A percentile compares a stretch with the other conserved stretches of the same genome.
Evolutionary conservation across 352 stramenopile genomes (phyloP).

Genomic region (Globisporangium nagaii): DNA sequence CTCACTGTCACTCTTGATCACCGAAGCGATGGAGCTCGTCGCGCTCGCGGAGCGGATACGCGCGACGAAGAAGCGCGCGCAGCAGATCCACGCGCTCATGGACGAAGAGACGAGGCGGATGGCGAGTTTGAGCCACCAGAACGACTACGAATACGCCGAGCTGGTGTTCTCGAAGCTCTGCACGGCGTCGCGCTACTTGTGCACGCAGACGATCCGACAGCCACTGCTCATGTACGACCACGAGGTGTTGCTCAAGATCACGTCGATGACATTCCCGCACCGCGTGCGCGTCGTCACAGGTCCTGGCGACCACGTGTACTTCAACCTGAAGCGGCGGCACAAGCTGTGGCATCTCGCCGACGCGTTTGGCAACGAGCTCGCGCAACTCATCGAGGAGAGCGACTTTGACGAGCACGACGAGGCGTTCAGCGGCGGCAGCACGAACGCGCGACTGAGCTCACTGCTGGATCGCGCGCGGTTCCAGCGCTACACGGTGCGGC

Average conservation of each 20-base stretch:
- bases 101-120: slow-evolving; percentile 14
- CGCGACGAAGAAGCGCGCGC: background rate
- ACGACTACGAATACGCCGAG: slow-evolving; percentile 19
- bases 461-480: background rate
- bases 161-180: slow-evolving; percentile 16
- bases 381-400: slow-evolving; percentile 8
- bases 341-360: slow-evolving; percentile 12
- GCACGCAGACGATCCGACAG: slow-evolving; percentile 17
- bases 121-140: slow-evolving; percentile 3
- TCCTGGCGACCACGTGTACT: slow-evolving; percentile 16
- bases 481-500: slow-evolving; percentile 13
- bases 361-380: slow-evolving; percentile 19
- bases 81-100: slow-evolving; percentile 14
- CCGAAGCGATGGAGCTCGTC: slow-evolving; percentile 1
- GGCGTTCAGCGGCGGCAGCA: background rate
- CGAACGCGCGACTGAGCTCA: background rate
- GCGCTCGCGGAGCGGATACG: slow-evolving; percentile 11
- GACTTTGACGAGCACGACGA: background rate
- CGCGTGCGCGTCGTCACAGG: slow-evolving; percentile 11
- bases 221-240: slow-evolving; percentile 21
- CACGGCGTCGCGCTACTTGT: slow-evolving; percentile 17
- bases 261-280: slow-evolving; percentile 11
- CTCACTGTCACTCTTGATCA: slow-evolving; percentile 3
- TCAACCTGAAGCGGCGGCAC: slow-evolving; percentile 10
- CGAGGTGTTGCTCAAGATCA: slow-evolving; percentile 19